phyloP scores from a whole-genome alignment of 192 early-diverging fungal species.

The Anaeromyces robustus region DNA sequence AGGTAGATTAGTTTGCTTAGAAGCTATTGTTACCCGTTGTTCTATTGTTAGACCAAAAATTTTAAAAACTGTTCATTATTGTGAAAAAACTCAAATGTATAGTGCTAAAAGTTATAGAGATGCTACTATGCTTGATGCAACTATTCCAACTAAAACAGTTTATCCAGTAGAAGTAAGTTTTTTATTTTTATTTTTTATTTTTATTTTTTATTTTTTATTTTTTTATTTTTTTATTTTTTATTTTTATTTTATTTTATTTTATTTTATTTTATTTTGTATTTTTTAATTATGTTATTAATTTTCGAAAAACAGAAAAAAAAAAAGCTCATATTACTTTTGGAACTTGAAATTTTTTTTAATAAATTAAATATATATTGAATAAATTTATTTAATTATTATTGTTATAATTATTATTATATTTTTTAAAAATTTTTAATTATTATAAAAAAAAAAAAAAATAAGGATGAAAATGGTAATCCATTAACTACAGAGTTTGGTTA shows the following conservation, averaged over 20 bases:
- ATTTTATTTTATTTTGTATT: too few species aligned
- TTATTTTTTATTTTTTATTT: constrained; percentile 8
- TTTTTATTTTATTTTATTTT: too few species aligned
- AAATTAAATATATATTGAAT: too few species aligned
- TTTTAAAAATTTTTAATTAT: too few species aligned
- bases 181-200: too few species aligned
- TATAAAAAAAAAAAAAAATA: too few species aligned
- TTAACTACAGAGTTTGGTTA: constrained; percentile 86
- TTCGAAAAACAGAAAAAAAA: too few species aligned
- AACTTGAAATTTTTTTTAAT: too few species aligned
- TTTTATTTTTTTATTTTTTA: constrained; percentile 4
- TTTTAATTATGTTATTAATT: too few species aligned
- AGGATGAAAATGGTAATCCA: constrained; percentile 80
- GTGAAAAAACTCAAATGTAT: constrained; percentile 66
- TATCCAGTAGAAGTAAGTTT: constrained; percentile 82
- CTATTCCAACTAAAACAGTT: constrained; percentile 51
- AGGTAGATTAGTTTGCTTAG: constrained; percentile 78
- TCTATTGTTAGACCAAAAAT: constrained; percentile 95
- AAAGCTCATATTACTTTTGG: too few species aligned
- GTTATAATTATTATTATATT: too few species aligned
- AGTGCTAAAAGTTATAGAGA: constrained; percentile 75
- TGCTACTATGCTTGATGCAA: constrained; percentile 43
- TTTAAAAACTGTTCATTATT: constrained; percentile 77
- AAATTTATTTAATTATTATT: too few species aligned
- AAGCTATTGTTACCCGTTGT: constrained; percentile 97